Evolutionary conservation across 2,329 filamentous ascomycete genomes (phyloP), one percentile per base, ranked within the genome.

Genomic region (Verruconis gallopava): DNA sequence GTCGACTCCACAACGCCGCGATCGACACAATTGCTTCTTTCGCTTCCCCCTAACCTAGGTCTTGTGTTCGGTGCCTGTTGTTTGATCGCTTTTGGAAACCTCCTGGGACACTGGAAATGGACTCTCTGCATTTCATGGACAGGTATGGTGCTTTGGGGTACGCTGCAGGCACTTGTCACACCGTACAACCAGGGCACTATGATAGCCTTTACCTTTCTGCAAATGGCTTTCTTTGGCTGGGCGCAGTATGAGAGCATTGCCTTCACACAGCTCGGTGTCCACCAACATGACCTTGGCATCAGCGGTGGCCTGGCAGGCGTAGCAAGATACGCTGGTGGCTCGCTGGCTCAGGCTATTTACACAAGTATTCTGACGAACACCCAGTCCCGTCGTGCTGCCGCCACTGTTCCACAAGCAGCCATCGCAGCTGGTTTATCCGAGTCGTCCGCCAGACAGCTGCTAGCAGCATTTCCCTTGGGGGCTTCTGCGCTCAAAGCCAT

Each of bases 111-210:
- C 46, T 70, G 66, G 64, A 58, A 67, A 14, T 68, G 64, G 65
- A 64, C 65, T 18, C 49, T 69, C 20, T 64, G 58, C 0, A 64
- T 52, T 1, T 62, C 62, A 1, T 57, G 65, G 3, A 58, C 60
- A 32, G 48, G 69, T 17, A 71, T 71, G 65, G 63, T 67, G 3
- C 44, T 69, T 4, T 70, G 67, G 42, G 67, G 66, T 2, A 60
- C 59, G 0, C 49, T 70, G 14, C 49, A 70, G 15, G 66, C 59
- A 1, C 49, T 69, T 3, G 64, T 56, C 0, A 66, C 56, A 3
- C 65, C 67, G 0, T 47, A 58, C 19, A 59, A 64, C 28, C 66
- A 66, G 50, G 64, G 59, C 4, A 57, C 64, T 46, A 65, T 66
- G 51, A 64, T 68, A 37, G 66, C 65, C 0, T 67, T 70, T 40